Evolutionary conservation across 495 filamentous ascomycete genomes (phyloP).

Genomic region (Aspergillus bridgeri): DNA sequence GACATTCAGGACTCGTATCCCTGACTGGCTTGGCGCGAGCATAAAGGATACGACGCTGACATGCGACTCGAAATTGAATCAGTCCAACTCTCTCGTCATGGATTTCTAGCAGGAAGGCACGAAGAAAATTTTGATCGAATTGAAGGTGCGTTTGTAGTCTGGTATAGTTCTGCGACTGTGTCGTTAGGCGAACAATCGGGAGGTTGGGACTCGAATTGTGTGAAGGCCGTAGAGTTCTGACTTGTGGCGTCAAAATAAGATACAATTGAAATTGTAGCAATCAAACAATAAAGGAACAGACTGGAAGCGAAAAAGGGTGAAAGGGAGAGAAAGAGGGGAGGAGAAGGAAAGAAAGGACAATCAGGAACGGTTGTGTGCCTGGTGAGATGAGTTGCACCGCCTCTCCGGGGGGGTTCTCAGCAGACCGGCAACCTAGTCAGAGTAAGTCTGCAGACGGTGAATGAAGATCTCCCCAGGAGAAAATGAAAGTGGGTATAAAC

Average conservation of each 20-base stretch:
- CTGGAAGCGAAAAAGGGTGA: not conserved
- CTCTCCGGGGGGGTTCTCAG: not conserved
- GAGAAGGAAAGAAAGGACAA: not conserved
- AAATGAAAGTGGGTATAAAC: not conserved
- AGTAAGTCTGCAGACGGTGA: not conserved
- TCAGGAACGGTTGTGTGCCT: not conserved
- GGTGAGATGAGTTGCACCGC: not conserved
- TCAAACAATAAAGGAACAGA: not conserved
- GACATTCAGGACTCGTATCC: not conserved
- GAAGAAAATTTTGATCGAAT: not conserved
- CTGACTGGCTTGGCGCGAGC: not conserved
- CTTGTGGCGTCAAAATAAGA: not conserved
- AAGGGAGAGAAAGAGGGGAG: no score
- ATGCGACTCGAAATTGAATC: not conserved
- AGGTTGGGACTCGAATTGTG: not conserved
- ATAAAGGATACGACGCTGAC: not conserved
- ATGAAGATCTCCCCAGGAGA: not conserved
- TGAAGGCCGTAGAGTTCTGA: not conserved
- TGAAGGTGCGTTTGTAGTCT: not conserved
- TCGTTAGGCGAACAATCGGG: not conserved
- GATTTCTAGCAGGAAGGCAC: not conserved
- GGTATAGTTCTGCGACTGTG: not conserved
- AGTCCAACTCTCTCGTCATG: not conserved
- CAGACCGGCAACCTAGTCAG: no score
- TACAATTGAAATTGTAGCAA: not conserved